phyloP scores from a whole-genome alignment of 2,329 filamentous ascomycete genomes.

The Colletotrichum eremochloae region DNA sequence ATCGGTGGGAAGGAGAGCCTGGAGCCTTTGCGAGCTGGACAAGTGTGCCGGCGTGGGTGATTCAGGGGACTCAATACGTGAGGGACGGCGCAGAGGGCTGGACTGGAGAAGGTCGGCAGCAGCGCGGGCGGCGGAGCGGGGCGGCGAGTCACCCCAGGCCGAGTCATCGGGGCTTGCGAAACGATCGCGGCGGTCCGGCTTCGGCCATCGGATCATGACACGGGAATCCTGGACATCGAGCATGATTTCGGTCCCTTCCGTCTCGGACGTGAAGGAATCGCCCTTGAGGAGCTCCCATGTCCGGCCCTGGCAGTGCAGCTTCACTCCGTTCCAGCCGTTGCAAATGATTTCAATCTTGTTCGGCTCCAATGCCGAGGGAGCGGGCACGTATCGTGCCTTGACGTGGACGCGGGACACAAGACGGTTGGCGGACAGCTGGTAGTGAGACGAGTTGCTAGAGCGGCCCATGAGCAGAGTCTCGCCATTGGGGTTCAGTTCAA shows the following conservation, averaged over 20 bases:
- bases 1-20: constrained; percentile 56
- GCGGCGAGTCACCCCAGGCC: constrained; percentile 76
- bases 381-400: constrained; percentile 84
- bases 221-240: constrained; percentile 94
- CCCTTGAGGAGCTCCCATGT: constrained; percentile 90
- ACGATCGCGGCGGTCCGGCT: constrained; percentile 62
- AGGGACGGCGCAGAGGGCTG: constrained; percentile 68
- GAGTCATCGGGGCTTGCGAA: constrained; percentile 72
- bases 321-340: constrained; percentile 95
- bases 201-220: constrained; percentile 90
- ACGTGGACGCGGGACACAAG: constrained; percentile 95
- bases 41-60: constrained; percentile 68
- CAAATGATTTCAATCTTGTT: constrained; percentile 91
- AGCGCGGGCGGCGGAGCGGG: constrained; percentile 55
- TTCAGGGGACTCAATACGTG: constrained; percentile 78
- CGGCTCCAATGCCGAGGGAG: constrained; percentile 74
- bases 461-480: constrained; percentile 89
- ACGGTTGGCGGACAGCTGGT: constrained; percentile 91
- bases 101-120: constrained; percentile 64
- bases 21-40: constrained; percentile 60
- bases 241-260: constrained; percentile 90
- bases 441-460: constrained; percentile 95
- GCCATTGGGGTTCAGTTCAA: constrained; percentile 85
- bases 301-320: constrained; percentile 89
- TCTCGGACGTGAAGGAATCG: constrained; percentile 90